Base-by-base conservation (phyloP, 108 stramenopile genomes). In the Licmophora abbreviata region DNA sequence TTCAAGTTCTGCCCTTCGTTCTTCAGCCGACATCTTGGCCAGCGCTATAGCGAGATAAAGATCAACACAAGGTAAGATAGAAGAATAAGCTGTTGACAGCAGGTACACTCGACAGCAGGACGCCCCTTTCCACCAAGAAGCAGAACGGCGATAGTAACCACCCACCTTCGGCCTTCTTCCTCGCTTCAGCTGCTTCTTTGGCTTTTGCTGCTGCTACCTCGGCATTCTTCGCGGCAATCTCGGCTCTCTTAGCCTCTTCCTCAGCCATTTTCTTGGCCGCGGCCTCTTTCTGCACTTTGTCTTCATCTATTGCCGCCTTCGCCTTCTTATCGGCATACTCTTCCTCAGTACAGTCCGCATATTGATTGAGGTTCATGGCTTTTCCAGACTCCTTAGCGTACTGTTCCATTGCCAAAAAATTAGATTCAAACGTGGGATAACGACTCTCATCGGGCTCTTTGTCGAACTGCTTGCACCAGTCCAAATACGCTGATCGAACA, bases 351-450 rank as follows among this genome's bases (percentile, higher is more conserved):
- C 68, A 73, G 70, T 78, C 77, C 17, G 77, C 77, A 45, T 73
- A 78, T 48, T 78, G 66, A 37, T 78, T 78, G 53, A 78, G 49
- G 17, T n/a, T 3, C 54, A 56, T 74, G 51, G 61, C 70, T 47
- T 68, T 63, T n/a, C 59, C 73, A 54, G 75, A 72, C 33, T 72
- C 73, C 35, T 80, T 68, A 0, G 84, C 76, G 40, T 73, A 86
- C 20, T 77, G 74, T 61, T 91, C 85, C 88, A 91, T 91, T n/a
- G 74, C 74, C 56, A 86, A 47, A 61, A 72, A 86, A 64, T 91
- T 91, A 24, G 59, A 56, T 15, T 61, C 71, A 55, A 91, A 91
- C 10, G 74, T 69, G 9, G 73, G 66, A 57, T 84, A 91, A 0
- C 88, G 73, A 41, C 63, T 23, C 53, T 91, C 88, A 43, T 84